Evolutionary conservation across 2,329 filamentous ascomycete species (phyloP), one percentile per base, ranked within the genome.

Genomic region (Exophiala xenobiotica): DNA sequence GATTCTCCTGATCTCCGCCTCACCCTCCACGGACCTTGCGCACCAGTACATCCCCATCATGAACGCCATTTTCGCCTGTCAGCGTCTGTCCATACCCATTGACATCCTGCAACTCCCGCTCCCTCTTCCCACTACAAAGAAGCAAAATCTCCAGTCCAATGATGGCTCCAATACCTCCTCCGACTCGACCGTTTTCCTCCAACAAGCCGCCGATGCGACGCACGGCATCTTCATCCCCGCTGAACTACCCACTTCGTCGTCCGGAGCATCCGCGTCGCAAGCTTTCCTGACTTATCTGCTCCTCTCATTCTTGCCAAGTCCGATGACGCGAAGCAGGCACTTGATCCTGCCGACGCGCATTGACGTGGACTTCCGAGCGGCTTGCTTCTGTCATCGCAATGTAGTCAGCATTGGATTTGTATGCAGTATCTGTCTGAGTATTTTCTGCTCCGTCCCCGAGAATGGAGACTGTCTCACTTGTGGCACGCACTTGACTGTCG

Each of bases 41-140:
- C 87, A 82, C 55, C 85, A 97, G 70, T 99, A 99, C 74, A 99
- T 99, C 49, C 87, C 92, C 0, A 93, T 95, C 61, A 99, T 99
- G 93, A 99, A 99, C 73, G 83, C 87, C 63, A 95, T 97, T 55
- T 99, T 99, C 70, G 93, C 93, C 2, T 93, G 92, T 53, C 88
- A 95, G 64, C 85, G 92, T 58, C 80, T 90, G 49, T 82, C 83
- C 62, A 90, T 99, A 58, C 88, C 91, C 19, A 90, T 99, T 63
- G 93, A 99, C 68, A 92, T 96, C 26, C 80, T 95, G 54, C 87
- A 95, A 60, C 78, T 99, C 6, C 57, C 58, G 42, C 45, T 62
- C 12, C 57, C 56, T 22, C 31, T 20, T 27, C 48, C 23, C n/a
- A 29, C 27, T 31, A 9, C 14, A 29, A n/a, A n/a, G n/a, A n/a